Percentiles rank a stretch among this genome's conserved stretches.
Evolutionary conservation across 805 yeast genomes (phyloP).

Genomic region (Yamadazyma olivae): DNA sequence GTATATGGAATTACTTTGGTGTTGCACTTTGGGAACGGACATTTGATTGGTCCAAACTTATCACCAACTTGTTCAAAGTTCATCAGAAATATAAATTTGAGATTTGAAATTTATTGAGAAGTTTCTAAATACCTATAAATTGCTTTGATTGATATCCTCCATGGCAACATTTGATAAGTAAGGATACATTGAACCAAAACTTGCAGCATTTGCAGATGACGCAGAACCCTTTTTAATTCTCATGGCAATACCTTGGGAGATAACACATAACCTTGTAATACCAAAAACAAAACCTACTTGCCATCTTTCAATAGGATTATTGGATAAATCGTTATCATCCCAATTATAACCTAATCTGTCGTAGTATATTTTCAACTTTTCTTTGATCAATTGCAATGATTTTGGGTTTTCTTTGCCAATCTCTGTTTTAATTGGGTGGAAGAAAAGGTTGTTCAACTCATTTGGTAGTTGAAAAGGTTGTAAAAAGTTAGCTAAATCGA

Average conservation of each 20-base stretch:
- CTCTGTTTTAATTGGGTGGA: slow-evolving; percentile 24
- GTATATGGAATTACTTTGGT: slow-evolving; percentile 21
- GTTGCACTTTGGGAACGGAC: slow-evolving; percentile 24
- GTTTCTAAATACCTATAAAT: slow-evolving; percentile 4
- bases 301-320: slow-evolving; percentile 48
- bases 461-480: slow-evolving; percentile 51
- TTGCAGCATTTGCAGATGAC: slow-evolving; percentile 48
- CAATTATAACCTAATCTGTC: slow-evolving; percentile 26
- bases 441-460: slow-evolving; percentile 26
- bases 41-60: slow-evolving; percentile 10
- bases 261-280: slow-evolving; percentile 51
- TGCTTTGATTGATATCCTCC: slow-evolving; percentile 11
- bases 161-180: slow-evolving; percentile 28
- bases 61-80: slow-evolving; percentile 6
- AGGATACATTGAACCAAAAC: slow-evolving; percentile 34
- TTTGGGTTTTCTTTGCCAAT: slow-evolving; percentile 33
- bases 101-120: background rate
- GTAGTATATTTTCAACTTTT: slow-evolving; percentile 16
- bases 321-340: slow-evolving; percentile 32
- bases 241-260: slow-evolving; percentile 62
- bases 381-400: slow-evolving; percentile 7
- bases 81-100: slow-evolving; percentile 5
- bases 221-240: slow-evolving; percentile 51
- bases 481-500: slow-evolving; percentile 56
- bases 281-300: slow-evolving; percentile 55